These are phyloP conservation scores for Trichophyton benhamiae DNA, from an alignment of 2,329 filamentous ascomycete species.

Conservation along the genomic window DNA sequence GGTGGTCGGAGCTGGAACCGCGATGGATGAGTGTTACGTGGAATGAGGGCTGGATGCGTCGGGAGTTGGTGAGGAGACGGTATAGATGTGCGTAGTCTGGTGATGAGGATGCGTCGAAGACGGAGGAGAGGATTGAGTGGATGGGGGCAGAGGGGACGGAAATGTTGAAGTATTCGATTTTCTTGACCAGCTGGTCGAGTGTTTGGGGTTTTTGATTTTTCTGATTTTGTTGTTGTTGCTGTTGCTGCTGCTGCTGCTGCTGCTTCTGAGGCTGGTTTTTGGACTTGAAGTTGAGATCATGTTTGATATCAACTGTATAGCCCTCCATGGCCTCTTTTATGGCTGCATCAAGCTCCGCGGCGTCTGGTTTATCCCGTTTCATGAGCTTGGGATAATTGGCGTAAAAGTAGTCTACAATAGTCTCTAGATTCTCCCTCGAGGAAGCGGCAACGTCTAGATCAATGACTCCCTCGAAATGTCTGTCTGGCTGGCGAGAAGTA, in stretches of 20 bases:
- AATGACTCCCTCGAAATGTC: slow-evolving; percentile 71
- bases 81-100: slow-evolving; percentile 52
- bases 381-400: slow-evolving; percentile 68
- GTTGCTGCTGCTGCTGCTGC: slow-evolving; percentile 28
- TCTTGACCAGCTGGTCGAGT: slow-evolving; percentile 34
- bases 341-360: slow-evolving; percentile 65
- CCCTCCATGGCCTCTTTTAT: slow-evolving; percentile 62
- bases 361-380: slow-evolving; percentile 51
- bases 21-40: slow-evolving; percentile 92
- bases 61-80: slow-evolving; percentile 56
- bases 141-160: slow-evolving; percentile 42
- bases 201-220: slow-evolving; percentile 13
- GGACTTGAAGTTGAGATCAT: slow-evolving; percentile 54
- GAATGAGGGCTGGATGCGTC: slow-evolving; percentile 71
- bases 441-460: slow-evolving; percentile 64
- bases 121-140: slow-evolving; percentile 49
- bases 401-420: slow-evolving; percentile 58
- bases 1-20: slow-evolving; percentile 46
- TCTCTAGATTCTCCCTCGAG: slow-evolving; percentile 81
- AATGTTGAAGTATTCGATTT: slow-evolving; percentile 56
- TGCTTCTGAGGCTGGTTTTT: slow-evolving; percentile 22
- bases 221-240: slow-evolving; percentile 16
- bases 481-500: slow-evolving; percentile 55
- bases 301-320: slow-evolving; percentile 64
- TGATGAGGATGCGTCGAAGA: slow-evolving; percentile 47